These are phyloP conservation scores for Raphanus hybrid DNA, from an alignment of 441 rosid species.

Conservation along the genomic window DNA sequence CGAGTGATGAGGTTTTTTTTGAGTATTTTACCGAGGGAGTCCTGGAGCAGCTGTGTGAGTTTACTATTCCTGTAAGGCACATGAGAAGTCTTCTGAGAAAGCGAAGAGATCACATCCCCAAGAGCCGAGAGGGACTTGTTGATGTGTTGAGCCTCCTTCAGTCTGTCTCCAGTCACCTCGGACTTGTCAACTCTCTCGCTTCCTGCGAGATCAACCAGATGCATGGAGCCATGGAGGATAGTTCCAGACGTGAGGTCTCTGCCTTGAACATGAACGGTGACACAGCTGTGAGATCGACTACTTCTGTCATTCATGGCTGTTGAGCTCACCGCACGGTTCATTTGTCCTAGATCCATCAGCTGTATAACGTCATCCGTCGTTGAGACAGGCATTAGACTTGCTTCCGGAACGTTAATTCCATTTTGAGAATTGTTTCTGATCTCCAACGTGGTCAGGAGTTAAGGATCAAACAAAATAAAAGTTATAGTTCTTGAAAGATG, in stretches of 20 bases:
- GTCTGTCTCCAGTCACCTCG: constrained; percentile 69
- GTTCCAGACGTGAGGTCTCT: constrained; percentile 67
- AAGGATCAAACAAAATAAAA: constrained; percentile 36
- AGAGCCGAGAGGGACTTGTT: constrained; percentile 78
- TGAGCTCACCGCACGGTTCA: constrained; percentile 71
- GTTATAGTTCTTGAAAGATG: not conserved
- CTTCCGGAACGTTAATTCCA: constrained; percentile 83
- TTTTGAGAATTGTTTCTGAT: constrained; percentile 69
- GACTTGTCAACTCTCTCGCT: constrained; percentile 83
- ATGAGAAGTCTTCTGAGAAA: constrained; percentile 64
- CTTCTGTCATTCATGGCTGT: constrained; percentile 87
- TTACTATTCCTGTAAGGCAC: constrained; percentile 79
- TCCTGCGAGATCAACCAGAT: constrained; percentile 81
- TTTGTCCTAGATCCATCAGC: constrained; percentile 70
- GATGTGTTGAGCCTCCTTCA: constrained; percentile 74
- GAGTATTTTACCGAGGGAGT: constrained; percentile 64
- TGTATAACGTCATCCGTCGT: constrained; percentile 67
- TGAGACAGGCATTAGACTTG: constrained; percentile 65
- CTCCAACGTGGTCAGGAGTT: constrained; percentile 58
- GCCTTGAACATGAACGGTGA: constrained; percentile 81
- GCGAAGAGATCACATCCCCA: constrained; percentile 76
- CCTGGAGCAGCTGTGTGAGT: constrained; percentile 79
- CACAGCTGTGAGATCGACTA: constrained; percentile 84
- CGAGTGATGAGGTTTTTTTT: constrained; percentile 12
- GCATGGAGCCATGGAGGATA: constrained; percentile 67